Base-by-base conservation (phyloP, 1,139 yeast genomes). In the Suhomyces maxii region DNA sequence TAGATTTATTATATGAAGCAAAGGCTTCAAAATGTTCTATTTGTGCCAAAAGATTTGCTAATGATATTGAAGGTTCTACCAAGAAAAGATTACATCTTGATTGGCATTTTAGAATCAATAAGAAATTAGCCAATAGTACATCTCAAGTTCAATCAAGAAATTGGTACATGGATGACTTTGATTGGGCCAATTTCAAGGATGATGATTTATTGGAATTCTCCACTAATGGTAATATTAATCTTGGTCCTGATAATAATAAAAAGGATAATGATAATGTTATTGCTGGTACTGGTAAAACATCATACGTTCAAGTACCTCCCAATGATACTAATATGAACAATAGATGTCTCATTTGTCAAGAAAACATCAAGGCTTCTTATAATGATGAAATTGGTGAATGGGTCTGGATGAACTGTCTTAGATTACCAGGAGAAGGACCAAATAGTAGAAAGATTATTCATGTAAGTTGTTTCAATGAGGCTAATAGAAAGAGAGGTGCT, bases 31-130 rank as follows among this genome's bases (percentile, higher is more conserved):
- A 89, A 64, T 95, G 99, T 70, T 80, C 88, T 13, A 83, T 86
- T 14, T 95, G 99, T 68, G 96, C 97, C 31, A 89, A 88, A 61
- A 73, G 99, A 52, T 95, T 91, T 62, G 75, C 82, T 7, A 79
- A 79, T 43, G 80, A 84, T 38, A 71, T 69, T 1, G 79, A 76
- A 44, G 96, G 95, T 2, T 73, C 76, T 13, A 69, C 66, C 23
- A 66, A 63, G 39, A 76, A 78, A 48, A 76, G 86, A 50, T 57
- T 72, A 38, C 99, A 93, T 66, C 71, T 89, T 56, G 99, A 93
- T 67, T 93, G 98, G 98, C 99, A 93, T 71, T 90, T 90, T 71
- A 80, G 98, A 59, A 87, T 89, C 45, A 91, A 89, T 64, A 88
- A 87, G 60, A 85, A 88, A 57, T 71, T 87, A 42, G 80, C 87